These are phyloP conservation scores for Fraxinus baroniana DNA, from an alignment of 305 asterid genomes.

Conservation along the genomic window DNA sequence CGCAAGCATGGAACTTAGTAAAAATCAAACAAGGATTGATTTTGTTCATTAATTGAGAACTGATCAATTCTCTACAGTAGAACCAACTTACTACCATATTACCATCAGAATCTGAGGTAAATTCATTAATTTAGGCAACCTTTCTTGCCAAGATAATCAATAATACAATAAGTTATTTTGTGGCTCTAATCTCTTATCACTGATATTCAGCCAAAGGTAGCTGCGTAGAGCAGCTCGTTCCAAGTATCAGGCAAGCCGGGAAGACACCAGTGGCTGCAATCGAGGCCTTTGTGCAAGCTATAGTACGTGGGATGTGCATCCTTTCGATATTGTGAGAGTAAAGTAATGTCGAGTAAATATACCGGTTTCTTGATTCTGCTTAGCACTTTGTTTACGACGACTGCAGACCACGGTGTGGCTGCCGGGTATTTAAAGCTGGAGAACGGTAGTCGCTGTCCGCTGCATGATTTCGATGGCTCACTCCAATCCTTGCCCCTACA, in stretches of 20 bases:
- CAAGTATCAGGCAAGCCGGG: constrained; percentile 95
- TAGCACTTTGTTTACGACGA: constrained; percentile 67
- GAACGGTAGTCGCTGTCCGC: constrained; percentile 55
- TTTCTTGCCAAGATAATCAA: neutral
- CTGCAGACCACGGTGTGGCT: constrained; percentile 43
- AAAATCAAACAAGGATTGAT: neutral
- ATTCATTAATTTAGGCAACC: neutral
- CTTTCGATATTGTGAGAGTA: constrained; percentile 71
- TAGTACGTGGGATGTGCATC: constrained; percentile 73
- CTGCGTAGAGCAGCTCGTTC: constrained; percentile 66
- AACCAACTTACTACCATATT: neutral
- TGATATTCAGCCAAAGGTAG: constrained; percentile 38
- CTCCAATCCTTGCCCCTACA: constrained; percentile 66
- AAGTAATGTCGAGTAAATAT: constrained; percentile 65
- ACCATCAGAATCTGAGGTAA: neutral
- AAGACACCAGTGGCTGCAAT: constrained; percentile 97
- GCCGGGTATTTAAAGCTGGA: constrained; percentile 58
- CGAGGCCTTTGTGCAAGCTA: constrained; percentile 60
- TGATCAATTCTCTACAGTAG: neutral
- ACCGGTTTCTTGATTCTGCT: constrained; percentile 76
- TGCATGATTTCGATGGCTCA: constrained; percentile 60
- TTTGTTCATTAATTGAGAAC: neutral
- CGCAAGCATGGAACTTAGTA: neutral
- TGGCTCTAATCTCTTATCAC: neutral
- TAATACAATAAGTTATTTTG: neutral